Conservation (phyloP, 345 rosid species). For the Eucalyptus shirleyi region DNA sequence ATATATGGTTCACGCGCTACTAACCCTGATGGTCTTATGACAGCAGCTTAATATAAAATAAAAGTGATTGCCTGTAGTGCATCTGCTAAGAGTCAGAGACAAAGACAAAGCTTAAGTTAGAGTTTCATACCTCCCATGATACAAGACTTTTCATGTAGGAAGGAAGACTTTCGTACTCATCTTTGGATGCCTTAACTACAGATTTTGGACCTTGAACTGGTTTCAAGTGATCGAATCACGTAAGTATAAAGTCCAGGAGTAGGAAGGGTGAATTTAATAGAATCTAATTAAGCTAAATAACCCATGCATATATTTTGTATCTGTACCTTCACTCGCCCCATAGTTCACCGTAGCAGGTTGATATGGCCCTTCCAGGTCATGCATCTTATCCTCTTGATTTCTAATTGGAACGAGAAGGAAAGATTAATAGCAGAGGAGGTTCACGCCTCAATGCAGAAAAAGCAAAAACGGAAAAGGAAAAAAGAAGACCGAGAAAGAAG, state of each 20-base stretch:
- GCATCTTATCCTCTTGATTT: constrained; percentile 5
- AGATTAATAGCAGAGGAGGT: background rate
- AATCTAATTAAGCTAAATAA: background rate
- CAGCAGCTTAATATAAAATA: background rate
- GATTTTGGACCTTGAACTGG: constrained; percentile 4
- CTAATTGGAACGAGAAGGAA: background rate
- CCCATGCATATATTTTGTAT: background rate
- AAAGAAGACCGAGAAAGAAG: background rate
- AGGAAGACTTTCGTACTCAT: constrained; percentile 60
- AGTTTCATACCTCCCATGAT: constrained; percentile 74
- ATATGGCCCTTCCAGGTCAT: background rate
- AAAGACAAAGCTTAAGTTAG: background rate
- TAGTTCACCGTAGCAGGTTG: background rate
- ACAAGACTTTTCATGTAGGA: constrained; percentile 59
- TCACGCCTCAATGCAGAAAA: constrained; percentile 10
- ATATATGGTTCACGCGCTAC: background rate
- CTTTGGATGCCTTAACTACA: constrained; percentile 23
- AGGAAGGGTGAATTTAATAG: background rate
- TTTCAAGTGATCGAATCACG: background rate
- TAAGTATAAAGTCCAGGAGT: background rate
- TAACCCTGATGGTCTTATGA: accelerated
- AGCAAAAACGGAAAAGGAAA: background rate
- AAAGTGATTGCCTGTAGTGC: background rate
- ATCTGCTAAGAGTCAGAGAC: background rate
- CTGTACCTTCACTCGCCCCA: constrained; percentile 24